Evolutionary conservation across 371 early-diverging fungal genomes (phyloP), one percentile per base, ranked within the genome.

Genomic region (Rhizopus arrhizus): DNA sequence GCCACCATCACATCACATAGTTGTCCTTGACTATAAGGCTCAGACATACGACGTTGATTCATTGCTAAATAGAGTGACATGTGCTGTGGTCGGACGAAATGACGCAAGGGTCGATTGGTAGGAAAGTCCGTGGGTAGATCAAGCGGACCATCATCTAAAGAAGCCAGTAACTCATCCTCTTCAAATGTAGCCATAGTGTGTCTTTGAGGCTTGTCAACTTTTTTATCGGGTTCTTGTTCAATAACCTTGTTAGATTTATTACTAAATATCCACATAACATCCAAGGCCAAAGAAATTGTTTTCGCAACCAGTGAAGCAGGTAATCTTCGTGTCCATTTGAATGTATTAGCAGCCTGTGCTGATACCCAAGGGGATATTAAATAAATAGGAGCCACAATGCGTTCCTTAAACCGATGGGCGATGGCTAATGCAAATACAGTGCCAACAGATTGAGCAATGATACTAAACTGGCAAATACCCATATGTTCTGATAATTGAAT

Each of bases 321-420:
- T 16, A 81, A 36, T 29, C 77, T 59, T 1, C 78, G 69, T n/a
- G 78, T 72, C 81, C 81, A 81, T 59, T 74, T 74, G 48, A 78
- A 81, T 32, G 81, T 78, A n/a, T 78, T 76, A 13, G 81, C 77
- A 32, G 61, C 72, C 16, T 74, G 66, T 3, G 81, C 76, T 4
- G 81, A 78, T n/a, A 81, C 78, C 81, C 81, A 81, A 0, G 81
- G 81, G 8, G 78, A 78, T n/a, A 81, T 76, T 8, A 78, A 29
- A 41, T 68, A 76, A 0, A 78, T 64, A 4, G 81, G 78, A 0
- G 77, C 76, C 7, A 72, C 8, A 7, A 81, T 73, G 9, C 77
- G 72, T 0, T n/a, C 46, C 5, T 72, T 73, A 32, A 73, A 78
- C 42, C 63, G 61, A 31, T 72, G 65, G 5, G 75, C 75, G 36